A percentile compares a stretch with the other conserved stretches of the same genome.
These are phyloP conservation scores for Termitomyces sp. DNA, from an alignment of 768 basidiomycete genomes.

Conservation along the genomic window DNA sequence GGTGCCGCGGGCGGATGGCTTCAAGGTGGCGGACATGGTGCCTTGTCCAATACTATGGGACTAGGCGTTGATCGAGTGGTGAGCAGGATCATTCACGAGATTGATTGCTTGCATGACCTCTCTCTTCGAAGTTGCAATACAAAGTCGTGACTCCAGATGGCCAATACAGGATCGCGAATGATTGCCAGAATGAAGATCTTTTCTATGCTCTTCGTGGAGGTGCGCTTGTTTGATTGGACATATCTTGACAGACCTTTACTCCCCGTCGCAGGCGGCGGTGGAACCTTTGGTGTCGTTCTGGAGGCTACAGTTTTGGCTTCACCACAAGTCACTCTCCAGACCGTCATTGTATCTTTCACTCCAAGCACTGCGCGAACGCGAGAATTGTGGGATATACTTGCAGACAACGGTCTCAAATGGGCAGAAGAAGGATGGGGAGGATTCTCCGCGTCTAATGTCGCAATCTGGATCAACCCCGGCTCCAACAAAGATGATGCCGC, in stretches of 20 bases:
- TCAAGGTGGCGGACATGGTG: conserved; percentile 43
- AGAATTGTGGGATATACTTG: conserved; percentile 32
- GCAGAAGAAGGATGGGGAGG: conserved; percentile 49
- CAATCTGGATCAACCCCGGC: conserved; percentile 42
- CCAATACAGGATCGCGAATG: conserved; percentile 37
- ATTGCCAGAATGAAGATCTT: conserved; percentile 46
- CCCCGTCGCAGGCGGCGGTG: conserved; percentile 32
- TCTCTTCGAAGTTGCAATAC: conserved; percentile 35
- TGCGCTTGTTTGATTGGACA: conserved; percentile 7
- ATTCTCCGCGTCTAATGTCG: conserved; percentile 31
- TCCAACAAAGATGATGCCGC: conserved; percentile 31
- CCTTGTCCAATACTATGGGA: conserved; percentile 41
- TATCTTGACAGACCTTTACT: not conserved
- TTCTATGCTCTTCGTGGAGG: conserved; percentile 52
- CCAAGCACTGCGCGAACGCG: conserved; percentile 22
- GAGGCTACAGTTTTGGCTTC: conserved; percentile 34
- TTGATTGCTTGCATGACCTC: not conserved
- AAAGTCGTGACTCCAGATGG: conserved; percentile 55
- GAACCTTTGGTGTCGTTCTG: conserved; percentile 43
- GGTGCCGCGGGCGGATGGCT: conserved; percentile 41
- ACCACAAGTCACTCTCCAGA: conserved; percentile 31
- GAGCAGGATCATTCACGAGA: conserved; percentile 6
- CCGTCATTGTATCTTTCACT: conserved; percentile 29
- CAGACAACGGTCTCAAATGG: conserved; percentile 36
- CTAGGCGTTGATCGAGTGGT: conserved; percentile 45